Conservation (phyloP, 2,329 filamentous ascomycete species). For the Trichoderma cornu-damae region DNA sequence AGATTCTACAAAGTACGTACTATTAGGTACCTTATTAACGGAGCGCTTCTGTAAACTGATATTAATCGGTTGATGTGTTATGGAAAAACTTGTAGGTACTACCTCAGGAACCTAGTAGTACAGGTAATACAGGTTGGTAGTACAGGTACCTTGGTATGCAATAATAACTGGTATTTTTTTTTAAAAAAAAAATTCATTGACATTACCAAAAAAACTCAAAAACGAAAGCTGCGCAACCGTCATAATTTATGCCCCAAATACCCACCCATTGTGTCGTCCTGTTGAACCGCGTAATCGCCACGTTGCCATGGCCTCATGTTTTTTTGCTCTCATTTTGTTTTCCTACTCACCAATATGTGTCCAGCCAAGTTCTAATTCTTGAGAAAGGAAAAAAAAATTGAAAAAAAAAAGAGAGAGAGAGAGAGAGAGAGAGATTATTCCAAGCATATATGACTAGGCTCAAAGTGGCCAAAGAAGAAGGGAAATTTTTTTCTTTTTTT, state of each 20-base stretch:
- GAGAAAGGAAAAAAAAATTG: neutral
- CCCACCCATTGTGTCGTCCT: neutral
- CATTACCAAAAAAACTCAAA: neutral
- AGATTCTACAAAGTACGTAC: no score
- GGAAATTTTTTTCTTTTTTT: no score
- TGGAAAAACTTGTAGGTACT: no score
- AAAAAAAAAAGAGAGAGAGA: neutral
- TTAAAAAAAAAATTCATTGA: no score
- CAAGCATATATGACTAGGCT: neutral
- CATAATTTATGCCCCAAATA: neutral
- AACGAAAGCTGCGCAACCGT: neutral
- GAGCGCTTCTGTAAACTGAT: no score
- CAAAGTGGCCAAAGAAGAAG: neutral
- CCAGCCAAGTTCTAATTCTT: neutral
- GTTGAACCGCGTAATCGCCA: conserved; percentile 1
- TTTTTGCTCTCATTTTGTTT: neutral
- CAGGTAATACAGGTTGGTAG: no score
- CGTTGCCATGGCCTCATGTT: conserved; percentile 1
- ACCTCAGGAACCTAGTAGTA: no score
- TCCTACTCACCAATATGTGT: neutral
- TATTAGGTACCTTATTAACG: no score
- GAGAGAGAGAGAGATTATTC: neutral
- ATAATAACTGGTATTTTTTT: no score
- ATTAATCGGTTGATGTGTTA: no score
- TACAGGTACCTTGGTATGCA: no score